Evolutionary conservation across 345 rosid species (phyloP), one percentile per base, ranked within the genome.

Genomic region (Brassica rapa): DNA sequence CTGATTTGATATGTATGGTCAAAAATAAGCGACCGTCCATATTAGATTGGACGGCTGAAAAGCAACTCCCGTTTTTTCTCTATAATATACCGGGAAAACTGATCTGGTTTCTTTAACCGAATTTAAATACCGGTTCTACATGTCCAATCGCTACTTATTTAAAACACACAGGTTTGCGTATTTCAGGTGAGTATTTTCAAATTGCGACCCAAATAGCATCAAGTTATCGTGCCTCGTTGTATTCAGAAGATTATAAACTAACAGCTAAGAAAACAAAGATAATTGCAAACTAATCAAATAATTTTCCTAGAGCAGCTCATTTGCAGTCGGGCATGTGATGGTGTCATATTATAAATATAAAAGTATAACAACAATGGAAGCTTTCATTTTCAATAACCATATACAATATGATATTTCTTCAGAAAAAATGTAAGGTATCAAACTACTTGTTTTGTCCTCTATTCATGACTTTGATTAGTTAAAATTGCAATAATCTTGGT

Each of bases 11-110:
- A 0, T 14, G 15, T 46, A 24, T 37, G 72, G 89, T 85, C 83
- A 82, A 85, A 86, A 82, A 84, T 51, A 61, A 77, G 51, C 59
- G 62, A 74, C 80, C 72, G 86, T 78, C 72, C 4, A 84, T 84
- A 21, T 74, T 21, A 57, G 82, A 83, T 76, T 79, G 84, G 77
- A 81, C 82, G 87, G 83, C 71, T 70, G 81, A 75, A 49, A 61
- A 21, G 8, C 9, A 77, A 74, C 76, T 23, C 75, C 81, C 25
- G 51, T 71, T 77, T 70, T 62, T 71, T 43, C 77, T 66, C 73
- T 57, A 8, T 8, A 39, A 2, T 39, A 2, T 9, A 39, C 12
- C 46, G 46, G 46, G 3, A 39, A 39, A 39, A 8, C 14, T 2
- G 12, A 39, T 3, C 46, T 8, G 14, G 12, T 39, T 2, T 39